Evolutionary conservation across 129 eudicot genomes (phyloP), one percentile per base, ranked within the genome.

Genomic region (Flaveria linearis): DNA sequence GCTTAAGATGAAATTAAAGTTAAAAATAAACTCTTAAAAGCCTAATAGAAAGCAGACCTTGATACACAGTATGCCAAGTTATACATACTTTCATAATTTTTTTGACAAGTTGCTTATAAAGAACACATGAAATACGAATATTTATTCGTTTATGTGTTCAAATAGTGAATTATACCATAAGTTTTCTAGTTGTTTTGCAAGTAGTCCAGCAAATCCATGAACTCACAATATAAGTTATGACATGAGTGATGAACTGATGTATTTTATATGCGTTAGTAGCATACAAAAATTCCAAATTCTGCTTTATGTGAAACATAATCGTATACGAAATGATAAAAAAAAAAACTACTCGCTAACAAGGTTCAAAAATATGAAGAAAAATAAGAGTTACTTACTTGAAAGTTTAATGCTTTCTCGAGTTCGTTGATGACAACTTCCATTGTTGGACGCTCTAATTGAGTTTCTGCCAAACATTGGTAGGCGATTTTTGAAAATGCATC

Each of bases 331-430:
- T 62, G 17, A 28, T 28, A 6, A 20, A 20, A 20, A 20, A 62
- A 28, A 4, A 13, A 28, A 2, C 20, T 1, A 55, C 25, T 55
- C 13, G 18, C 13, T 7, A 55, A 26, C 61, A 55, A 55, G 3
- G n/a, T 6, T 55, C 3, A 7, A 7, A 25, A 55, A 17, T 18
- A 18, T 4, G 4, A 6, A 6, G 61, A 7, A 1, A 18, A 55
- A 55, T 15, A 51, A 15, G 5, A n/a, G 47, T n/a, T 36, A 9
- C 50, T 65, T 65, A 65, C 71, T 65, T 65, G 71, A 65, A 65
- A 65, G 71, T 36, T 33, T 39, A 65, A 39, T 16, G 71, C 50
- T 17, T 33, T 65, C 15, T 65, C 7, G 17, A 65, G 71, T 39
- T 65, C 71, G 9, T 39, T 39, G 71, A 65, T 36, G 16, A 65